Base-by-base conservation (phyloP, 768 basidiomycete genomes). In the Rhodotorula kratochvilovae region DNA sequence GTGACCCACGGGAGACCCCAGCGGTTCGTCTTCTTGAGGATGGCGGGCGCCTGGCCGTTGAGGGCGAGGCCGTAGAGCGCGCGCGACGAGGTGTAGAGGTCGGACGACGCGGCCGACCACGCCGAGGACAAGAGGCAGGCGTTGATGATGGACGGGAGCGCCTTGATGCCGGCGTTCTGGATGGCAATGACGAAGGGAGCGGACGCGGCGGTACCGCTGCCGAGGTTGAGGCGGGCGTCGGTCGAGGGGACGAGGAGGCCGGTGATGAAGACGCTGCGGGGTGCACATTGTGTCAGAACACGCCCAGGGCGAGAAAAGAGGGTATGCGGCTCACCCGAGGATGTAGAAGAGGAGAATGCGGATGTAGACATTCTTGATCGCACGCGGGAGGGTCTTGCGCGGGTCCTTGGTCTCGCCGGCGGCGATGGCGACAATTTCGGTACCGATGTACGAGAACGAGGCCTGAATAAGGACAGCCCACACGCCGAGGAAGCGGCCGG, bases 401-500 rank as follows among this genome's bases (percentile, higher is more conserved):
- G 81, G 84, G 79, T 82, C 84, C 78, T 80, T 81, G 77, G 80
- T 81, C 70, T 84, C 82, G n/a, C 75, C 83, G 69, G 83, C 82
- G 39, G 81, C 81, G 76, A 80, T 80, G 35, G 82, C 83, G 66
- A 84, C 80, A 68, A 83, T 81, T 73, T 84, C 80, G 33, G 72
- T 68, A 48, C 59, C 70, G 46, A 85, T 85, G 68, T 85, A 86
- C 10, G 86, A 87, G 79, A 85, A 87, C 3, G 72, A 65, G 25
- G 72, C 72, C 61, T 72, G 66, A 11, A 57, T 57, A 33, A 56
- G 55, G 31, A 23, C 31, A 5, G 33, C 7, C 19, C 85, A 87
- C 81, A 84, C 87, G 33, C 85, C 88, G 29, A 88, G 84, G 85
- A 97, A 96, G 35, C 83, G 86, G 16, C 92, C 93, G 75, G 85